Base-by-base conservation (phyloP, 2,329 filamentous ascomycete species). In the Colletotrichum tropicicola region DNA sequence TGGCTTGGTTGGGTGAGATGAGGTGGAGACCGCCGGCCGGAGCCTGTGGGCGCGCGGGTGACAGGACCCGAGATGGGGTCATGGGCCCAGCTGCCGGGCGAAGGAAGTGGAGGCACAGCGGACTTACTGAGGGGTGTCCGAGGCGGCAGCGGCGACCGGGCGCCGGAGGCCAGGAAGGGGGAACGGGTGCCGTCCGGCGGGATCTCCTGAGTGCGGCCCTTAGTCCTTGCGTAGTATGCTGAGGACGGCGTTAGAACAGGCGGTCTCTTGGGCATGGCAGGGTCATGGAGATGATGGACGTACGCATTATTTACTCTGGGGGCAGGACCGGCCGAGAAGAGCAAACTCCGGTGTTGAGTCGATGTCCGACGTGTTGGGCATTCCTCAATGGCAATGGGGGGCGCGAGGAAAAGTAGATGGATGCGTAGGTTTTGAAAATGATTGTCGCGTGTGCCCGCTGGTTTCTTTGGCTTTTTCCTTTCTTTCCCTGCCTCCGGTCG, bases 141-240 rank as follows among this genome's bases (percentile, higher is more conserved):
- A 23, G 62, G 62, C 37, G 61, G 62, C 17, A 61, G 49, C 35
- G 57, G 62, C 39, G 62, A 65, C 28, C 61, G 61, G 49, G 61
- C 51, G 44, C 61, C 61, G 57, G 59, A 39, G n/a, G 27, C 53
- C 35, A 45, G 37, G 39, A 63, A 44, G 17, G 61, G 61, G 23
- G 56, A 60, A 25, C 61, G 57, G 49, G 47, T 55, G 49, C 61
- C 61, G 56, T 65, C 57, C n/a, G 62, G 57, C 5, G 62, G 62
- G 49, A 65, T 65, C 39, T 65, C 62, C 45, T 65, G 62, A 28
- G 62, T 65, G 49, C 62, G 57, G 44, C 62, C 62, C 56, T 65
- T 65, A 27, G 62, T 65, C 39, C 62, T 61, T 27, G 62, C 62
- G 23, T 65, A 65, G n/a, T 65, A 65, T 4, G 62, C 62, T 65